phyloP scores from a whole-genome alignment of 352 stramenopile species.

The Phytophthora ohioensis region DNA sequence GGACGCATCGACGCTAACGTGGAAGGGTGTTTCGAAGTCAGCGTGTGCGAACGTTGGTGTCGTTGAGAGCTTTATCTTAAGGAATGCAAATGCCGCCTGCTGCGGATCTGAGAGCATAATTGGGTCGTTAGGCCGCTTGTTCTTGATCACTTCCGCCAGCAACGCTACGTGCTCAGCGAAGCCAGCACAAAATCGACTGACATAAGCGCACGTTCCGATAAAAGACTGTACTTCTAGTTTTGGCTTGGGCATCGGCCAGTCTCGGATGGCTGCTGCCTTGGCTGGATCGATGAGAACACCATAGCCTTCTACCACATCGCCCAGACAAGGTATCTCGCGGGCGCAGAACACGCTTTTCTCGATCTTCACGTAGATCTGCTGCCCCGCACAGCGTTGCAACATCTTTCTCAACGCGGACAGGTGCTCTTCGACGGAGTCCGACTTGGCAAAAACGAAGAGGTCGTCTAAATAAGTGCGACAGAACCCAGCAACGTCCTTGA shows the following conservation, averaged over 20 bases:
- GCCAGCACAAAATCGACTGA: not conserved
- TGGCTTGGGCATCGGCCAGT: constrained; percentile 2
- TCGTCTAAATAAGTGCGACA: constrained; percentile 17
- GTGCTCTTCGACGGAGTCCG: constrained; percentile 1
- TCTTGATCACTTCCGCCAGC: not conserved
- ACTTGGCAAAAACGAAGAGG: constrained; percentile 6
- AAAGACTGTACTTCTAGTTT: not conserved
- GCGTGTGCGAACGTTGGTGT: not conserved
- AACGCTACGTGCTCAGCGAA: not conserved
- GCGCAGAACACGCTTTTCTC: constrained; percentile 21
- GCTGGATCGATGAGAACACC: constrained; percentile 15
- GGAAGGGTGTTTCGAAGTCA: not conserved
- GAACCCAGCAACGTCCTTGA: not conserved
- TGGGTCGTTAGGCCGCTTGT: not conserved
- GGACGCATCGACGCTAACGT: not conserved
- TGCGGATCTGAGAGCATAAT: not conserved
- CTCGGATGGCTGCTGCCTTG: not conserved
- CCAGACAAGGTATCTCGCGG: constrained; percentile 4
- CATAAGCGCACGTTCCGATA: not conserved
- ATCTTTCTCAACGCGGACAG: constrained; percentile 3
- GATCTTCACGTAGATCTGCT: constrained; percentile 12
- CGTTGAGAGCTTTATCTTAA: not conserved
- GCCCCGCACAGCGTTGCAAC: not conserved
- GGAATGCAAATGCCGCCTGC: not conserved
- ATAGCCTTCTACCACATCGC: not conserved